Conservation (phyloP, 371 early-diverging fungal species). For the Choanephora cucurbitarum region DNA sequence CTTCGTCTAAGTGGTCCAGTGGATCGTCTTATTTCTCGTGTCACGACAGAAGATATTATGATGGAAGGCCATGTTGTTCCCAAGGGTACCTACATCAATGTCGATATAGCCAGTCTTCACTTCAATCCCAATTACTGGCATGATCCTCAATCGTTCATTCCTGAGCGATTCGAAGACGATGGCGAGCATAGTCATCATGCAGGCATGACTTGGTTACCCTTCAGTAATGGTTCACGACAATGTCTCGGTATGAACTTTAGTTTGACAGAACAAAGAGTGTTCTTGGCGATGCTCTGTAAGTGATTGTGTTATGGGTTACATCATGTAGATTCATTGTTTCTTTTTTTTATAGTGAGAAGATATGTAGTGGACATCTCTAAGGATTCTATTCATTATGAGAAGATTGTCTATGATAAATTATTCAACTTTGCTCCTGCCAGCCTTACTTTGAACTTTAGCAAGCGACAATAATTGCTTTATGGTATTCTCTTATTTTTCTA, state of each 20-base stretch:
- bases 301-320: too few relatives aligned
- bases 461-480: slow-evolving; percentile 21
- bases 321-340: too few relatives aligned
- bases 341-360: slow-evolving; percentile 23
- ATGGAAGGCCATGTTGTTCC: slow-evolving; percentile 42
- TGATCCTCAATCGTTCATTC: slow-evolving; percentile 21
- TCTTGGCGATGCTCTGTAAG: slow-evolving; percentile 34
- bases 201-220: slow-evolving; percentile 31
- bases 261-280: slow-evolving; percentile 32
- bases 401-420: slow-evolving; percentile 13
- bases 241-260: slow-evolving; percentile 40
- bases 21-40: slow-evolving; percentile 17
- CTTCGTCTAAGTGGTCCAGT: slow-evolving; percentile 47
- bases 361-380: slow-evolving; percentile 30
- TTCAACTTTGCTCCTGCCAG: slow-evolving; percentile 17
- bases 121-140: slow-evolving; percentile 22
- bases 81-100: slow-evolving; percentile 35
- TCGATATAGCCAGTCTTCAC: slow-evolving; percentile 41
- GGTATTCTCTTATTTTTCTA: too few relatives aligned
- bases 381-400: slow-evolving; percentile 28
- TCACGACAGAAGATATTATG: slow-evolving; percentile 26
- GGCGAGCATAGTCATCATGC: slow-evolving; percentile 7
- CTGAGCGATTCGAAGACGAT: slow-evolving; percentile 22
- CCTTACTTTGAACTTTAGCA: slow-evolving; percentile 16
- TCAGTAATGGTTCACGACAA: slow-evolving; percentile 30